Evolutionary conservation across 2,329 filamentous ascomycete genomes (phyloP), one percentile per base, ranked within the genome.

Genomic region (Neonectria coccinea): DNA sequence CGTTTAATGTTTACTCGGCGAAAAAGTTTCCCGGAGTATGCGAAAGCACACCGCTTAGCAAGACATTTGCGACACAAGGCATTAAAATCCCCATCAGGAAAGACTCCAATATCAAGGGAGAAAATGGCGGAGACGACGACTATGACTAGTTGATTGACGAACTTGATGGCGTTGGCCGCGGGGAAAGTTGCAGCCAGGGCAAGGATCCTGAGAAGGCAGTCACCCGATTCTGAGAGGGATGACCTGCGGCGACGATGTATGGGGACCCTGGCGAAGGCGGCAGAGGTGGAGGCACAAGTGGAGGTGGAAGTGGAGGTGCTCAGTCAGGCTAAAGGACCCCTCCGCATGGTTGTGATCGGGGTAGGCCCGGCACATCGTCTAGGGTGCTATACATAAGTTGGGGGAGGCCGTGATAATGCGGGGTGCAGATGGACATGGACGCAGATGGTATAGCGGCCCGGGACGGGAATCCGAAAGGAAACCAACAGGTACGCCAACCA

Each of bases 21-120:
- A 99, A 99, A 85, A 97, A 97, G 75, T 99, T 99, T 79, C 96
- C 96, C 0, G 96, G 96, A 44, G 96, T 99, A 1, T 97, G 97
- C 62, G 95, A 98, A 77, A 97, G 92, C 78, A 99, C 96, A 0
- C 81, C 89, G 4, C 82, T 98, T 18, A 97, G 94, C 85, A 97
- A 97, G 79, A 92, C 89, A 66, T 98, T 99, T 80, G 95, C 96
- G 4, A 85, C 88, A 1, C 96, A 99, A 75, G 96, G 96, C 25
- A 97, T 97, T 80, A 97, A 97, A 80, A 97, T 98, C 25, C 95
- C 95, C 0, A 97, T 98, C 59, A 85, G 95, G 22, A 97, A 97
- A 79, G 95, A 97, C 74, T 90, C 91, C 1, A 84, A 83, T 60
- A 77, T 81, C 44, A 83, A 82, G 67, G 84, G 84, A 39, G 81